Evolutionary conservation across 2,329 filamentous ascomycete species (phyloP).

Genomic region (Hypoxylon sp.): DNA sequence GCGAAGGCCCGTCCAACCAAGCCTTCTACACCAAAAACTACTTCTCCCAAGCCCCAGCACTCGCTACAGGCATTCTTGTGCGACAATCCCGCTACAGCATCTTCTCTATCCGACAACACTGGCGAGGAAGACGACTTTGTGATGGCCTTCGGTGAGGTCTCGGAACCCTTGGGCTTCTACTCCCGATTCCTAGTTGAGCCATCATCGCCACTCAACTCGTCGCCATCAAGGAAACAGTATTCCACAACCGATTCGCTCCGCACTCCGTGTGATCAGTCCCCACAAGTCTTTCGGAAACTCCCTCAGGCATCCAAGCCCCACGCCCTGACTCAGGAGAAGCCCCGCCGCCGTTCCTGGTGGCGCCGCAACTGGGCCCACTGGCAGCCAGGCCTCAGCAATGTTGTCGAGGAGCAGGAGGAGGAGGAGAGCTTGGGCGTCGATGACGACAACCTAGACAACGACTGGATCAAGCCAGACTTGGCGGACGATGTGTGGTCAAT

Average conservation of each 20-base stretch:
- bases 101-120: not conserved
- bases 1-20: not conserved
- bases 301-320: not conserved
- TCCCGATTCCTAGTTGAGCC: not conserved
- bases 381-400: not conserved
- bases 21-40: not conserved
- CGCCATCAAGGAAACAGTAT: not conserved
- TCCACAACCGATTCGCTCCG: not conserved
- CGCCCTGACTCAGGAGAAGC: not conserved
- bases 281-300: not conserved
- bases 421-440: not conserved
- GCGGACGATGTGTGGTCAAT: conserved; percentile 6
- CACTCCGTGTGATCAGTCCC: not conserved
- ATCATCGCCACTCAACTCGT: not conserved
- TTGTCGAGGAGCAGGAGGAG: not conserved
- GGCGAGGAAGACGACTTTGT: not conserved
- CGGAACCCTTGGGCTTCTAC: not conserved
- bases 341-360: not conserved
- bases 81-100: not conserved
- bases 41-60: not conserved
- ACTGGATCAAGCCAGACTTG: not conserved
- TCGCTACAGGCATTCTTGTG: not conserved
- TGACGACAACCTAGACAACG: not conserved
- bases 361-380: not conserved
- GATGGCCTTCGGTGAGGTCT: not conserved